Conservation (phyloP, 768 basidiomycete species). For the Jaapia argillacea region DNA sequence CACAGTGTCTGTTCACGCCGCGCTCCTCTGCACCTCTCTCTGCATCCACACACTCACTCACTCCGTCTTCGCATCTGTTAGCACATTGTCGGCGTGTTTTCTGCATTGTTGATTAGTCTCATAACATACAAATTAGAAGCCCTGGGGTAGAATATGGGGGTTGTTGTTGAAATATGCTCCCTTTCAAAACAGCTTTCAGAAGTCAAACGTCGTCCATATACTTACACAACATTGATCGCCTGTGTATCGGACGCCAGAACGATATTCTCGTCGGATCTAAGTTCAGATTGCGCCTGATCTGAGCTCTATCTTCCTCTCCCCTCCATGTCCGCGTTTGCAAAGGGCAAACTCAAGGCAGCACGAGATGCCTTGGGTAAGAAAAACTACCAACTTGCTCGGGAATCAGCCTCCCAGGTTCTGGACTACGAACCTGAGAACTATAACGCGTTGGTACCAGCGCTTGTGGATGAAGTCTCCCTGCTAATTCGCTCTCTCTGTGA, state of each 20-base stretch:
- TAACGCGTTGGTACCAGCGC: slow-evolving; percentile 65
- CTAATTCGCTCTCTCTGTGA: slow-evolving; percentile 1
- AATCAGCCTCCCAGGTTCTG: slow-evolving; percentile 55
- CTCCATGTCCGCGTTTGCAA: slow-evolving; percentile 36
- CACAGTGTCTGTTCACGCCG: not conserved
- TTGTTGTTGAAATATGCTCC: no score
- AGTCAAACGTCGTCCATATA: no score
- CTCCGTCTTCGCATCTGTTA: not conserved
- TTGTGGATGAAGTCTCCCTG: not conserved
- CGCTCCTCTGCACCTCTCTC: not conserved
- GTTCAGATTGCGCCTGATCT: no score
- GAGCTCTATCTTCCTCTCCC: no score
- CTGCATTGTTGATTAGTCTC: not conserved
- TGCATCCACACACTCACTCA: not conserved
- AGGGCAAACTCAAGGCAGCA: slow-evolving; percentile 69
- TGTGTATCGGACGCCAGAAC: no score
- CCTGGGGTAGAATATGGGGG: no score
- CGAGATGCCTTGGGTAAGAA: slow-evolving; percentile 70
- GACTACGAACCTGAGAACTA: slow-evolving; percentile 79
- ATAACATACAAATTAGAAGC: not conserved
- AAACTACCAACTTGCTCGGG: slow-evolving; percentile 58
- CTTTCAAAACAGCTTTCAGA: no score
- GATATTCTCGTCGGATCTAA: no score
- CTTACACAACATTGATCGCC: no score
- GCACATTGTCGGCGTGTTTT: not conserved